phyloP scores from a whole-genome alignment of 2,329 filamentous ascomycete genomes.

The Aspergillus fumigatus region DNA sequence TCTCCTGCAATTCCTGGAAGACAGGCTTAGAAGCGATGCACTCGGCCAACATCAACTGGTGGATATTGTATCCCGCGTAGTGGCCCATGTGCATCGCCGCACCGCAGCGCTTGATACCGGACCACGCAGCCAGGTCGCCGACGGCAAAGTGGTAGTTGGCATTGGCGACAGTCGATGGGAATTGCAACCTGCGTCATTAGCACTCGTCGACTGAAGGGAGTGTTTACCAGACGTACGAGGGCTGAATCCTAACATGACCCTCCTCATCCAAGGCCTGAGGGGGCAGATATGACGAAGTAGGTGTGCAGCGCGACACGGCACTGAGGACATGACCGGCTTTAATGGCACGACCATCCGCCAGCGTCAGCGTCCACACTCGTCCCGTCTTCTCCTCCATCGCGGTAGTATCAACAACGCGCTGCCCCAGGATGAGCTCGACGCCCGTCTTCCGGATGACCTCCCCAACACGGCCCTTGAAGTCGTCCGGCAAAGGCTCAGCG shows the following conservation, averaged over 20 bases:
- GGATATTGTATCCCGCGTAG: constrained; percentile 61
- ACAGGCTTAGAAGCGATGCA: constrained; percentile 37
- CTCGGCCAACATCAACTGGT: constrained; percentile 55
- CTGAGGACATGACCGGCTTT: constrained; percentile 62
- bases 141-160: constrained; percentile 60
- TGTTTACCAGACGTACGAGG: constrained; percentile 33
- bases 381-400: constrained; percentile 11
- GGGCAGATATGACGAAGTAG: constrained; percentile 62
- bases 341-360: constrained; percentile 58
- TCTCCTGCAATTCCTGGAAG: constrained; percentile 47
- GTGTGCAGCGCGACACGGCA: constrained; percentile 60
- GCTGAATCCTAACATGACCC: constrained; percentile 60
- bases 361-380: constrained; percentile 43
- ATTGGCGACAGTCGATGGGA: constrained; percentile 53
- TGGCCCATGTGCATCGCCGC: constrained; percentile 71
- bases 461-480: constrained; percentile 58
- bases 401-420: constrained; percentile 23
- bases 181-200: constrained; percentile 46
- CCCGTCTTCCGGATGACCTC: constrained; percentile 57
- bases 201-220: neutral
- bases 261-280: constrained; percentile 55
- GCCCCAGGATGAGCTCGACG: constrained; percentile 42
- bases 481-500: constrained; percentile 65
- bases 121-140: constrained; percentile 67
- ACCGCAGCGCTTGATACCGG: constrained; percentile 75